A percentile compares a stretch with the other conserved stretches of the same genome.
phyloP scores from a whole-genome alignment of 495 filamentous ascomycete species.

The Trichoderma gamsii region DNA sequence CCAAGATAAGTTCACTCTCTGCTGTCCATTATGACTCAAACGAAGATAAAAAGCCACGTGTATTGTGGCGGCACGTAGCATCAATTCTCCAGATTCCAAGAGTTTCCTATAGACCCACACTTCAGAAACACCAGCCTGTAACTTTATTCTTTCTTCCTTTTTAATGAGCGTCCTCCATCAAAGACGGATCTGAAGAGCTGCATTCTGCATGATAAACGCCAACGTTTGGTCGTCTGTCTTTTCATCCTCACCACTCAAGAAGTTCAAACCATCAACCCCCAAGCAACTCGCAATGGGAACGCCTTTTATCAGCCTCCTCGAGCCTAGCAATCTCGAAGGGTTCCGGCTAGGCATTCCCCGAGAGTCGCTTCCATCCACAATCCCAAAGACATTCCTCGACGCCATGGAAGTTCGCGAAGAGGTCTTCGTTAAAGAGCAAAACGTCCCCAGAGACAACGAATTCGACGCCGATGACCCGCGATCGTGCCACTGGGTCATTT shows the following conservation, averaged over 20 bases:
- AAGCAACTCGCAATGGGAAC: conserved; percentile 28
- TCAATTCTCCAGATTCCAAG: neutral
- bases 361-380: conserved; percentile 38
- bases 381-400: conserved; percentile 61
- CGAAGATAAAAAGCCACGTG: too few relatives aligned
- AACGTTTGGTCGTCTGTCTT: neutral
- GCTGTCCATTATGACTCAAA: too few relatives aligned
- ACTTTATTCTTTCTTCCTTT: neutral
- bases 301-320: conserved; percentile 44
- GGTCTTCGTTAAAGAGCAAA: conserved; percentile 77
- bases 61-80: neutral
- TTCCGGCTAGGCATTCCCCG: conserved; percentile 39
- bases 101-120: neutral
- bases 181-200: neutral
- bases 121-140: neutral
- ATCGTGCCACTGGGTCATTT: conserved; percentile 77
- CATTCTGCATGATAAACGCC: neutral
- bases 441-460: conserved; percentile 59
- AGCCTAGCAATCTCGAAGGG: conserved; percentile 37
- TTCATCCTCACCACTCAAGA: neutral
- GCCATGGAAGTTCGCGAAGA: conserved; percentile 69
- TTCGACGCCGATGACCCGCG: conserved; percentile 72
- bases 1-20: too few relatives aligned
- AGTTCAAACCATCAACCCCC: neutral
- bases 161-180: neutral